Conservation (phyloP, 805 yeast genomes). For the Kazachstania viticola region DNA sequence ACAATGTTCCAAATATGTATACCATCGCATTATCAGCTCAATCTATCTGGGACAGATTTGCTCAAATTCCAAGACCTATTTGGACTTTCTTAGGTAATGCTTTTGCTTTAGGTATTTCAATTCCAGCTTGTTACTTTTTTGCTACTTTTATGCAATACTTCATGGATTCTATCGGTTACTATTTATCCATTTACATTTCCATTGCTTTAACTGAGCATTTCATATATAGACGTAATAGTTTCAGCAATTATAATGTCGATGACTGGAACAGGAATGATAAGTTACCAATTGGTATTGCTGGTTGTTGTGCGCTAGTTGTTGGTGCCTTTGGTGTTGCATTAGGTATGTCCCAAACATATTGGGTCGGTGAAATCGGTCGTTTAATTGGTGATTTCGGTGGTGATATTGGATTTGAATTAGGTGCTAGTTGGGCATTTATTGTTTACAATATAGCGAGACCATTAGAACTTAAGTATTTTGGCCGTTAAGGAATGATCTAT, state of each 20-base stretch:
- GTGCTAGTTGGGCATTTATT: slow-evolving; percentile 52
- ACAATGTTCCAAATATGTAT: slow-evolving; percentile 90
- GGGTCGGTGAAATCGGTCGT: slow-evolving; percentile 54
- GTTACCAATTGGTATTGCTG: slow-evolving; percentile 72
- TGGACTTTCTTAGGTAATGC: slow-evolving; percentile 76
- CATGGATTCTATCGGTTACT: slow-evolving; percentile 87
- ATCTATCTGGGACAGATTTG: slow-evolving; percentile 65
- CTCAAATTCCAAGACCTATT: slow-evolving; percentile 64
- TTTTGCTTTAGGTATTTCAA: slow-evolving; percentile 72
- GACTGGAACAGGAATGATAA: slow-evolving; percentile 45
- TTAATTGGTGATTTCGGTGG: slow-evolving; percentile 62
- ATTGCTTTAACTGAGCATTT: slow-evolving; percentile 75
- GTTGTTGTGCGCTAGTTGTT: slow-evolving; percentile 62
- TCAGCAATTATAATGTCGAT: slow-evolving; percentile 48
- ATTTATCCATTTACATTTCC: slow-evolving; percentile 74
- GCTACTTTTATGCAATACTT: slow-evolving; percentile 66
- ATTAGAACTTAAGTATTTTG: slow-evolving; percentile 53
- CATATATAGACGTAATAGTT: slow-evolving; percentile 51
- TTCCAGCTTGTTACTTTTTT: slow-evolving; percentile 76
- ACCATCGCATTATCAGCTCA: slow-evolving; percentile 82
- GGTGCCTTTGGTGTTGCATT: slow-evolving; percentile 79
- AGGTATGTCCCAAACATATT: slow-evolving; percentile 87
- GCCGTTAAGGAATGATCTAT: too few relatives aligned
- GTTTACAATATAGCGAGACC: slow-evolving; percentile 49
- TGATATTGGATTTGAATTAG: slow-evolving; percentile 79